Base-by-base conservation (phyloP, 768 basidiomycete species). In the Dioszegia crocea region DNA sequence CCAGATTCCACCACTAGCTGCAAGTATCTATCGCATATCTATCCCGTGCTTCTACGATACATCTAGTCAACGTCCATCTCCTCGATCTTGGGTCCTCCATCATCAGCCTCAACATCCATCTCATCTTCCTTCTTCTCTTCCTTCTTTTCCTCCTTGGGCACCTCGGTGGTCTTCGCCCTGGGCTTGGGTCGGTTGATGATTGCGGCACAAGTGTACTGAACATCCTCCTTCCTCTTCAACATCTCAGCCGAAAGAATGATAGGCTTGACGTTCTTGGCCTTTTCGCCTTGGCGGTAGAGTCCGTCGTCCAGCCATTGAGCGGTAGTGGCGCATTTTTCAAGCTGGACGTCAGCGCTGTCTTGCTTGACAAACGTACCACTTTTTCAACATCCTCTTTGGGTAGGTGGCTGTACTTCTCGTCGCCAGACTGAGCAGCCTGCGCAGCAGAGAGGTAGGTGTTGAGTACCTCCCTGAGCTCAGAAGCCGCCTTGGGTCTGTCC, bases 281-380 rank as follows among this genome's bases (percentile, higher is more conserved):
- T 81, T 82, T 98, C 94, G 8, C 83, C 82, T 82, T 98, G 96
- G 67, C 86, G 81, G 60, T 84, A 86, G 59, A 85, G 84, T 82
- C 88, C 84, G 81, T 99, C 93, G 71, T 96, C 89, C 57, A 99
- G 83, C 96, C 94, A 98, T 79, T 96, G 89, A 79, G 91, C 87
- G 38, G 87, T 80, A 10, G 86, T 91, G 51, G 89, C 96, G 57
- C 86, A 86, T 77, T 88, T 88, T 80, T 99, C 96, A 67, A 97
- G 75, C 80, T 91, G 84, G 30, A 33, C 23, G 49, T 65, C 46
- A 60, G 59, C 46, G 21, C 31, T 23, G 19, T 30, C 24, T 19
- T 21, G 1, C 23, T 14, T 19, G n/a, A 5, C 43, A 19, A 23
- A 74, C 76, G 74, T 51, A 77, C 75, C 29, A 78, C 77, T 66